Conservation (phyloP, 2,329 filamentous ascomycete species). For the Aphanocladium album region DNA sequence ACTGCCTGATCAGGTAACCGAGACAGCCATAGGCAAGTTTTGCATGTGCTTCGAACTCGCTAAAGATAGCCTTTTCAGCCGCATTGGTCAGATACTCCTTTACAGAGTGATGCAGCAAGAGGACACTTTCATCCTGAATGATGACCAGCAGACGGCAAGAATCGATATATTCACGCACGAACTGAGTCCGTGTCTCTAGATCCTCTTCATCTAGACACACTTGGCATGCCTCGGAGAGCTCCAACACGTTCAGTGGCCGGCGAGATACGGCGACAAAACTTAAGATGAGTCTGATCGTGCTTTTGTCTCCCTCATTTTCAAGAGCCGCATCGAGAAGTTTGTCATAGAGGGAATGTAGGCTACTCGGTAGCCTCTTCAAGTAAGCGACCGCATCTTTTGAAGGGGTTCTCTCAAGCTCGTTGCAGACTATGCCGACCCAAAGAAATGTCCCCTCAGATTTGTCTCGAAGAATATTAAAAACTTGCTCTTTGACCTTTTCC, state of each 20-base stretch:
- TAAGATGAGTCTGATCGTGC: constrained; percentile 12
- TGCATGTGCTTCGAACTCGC: background rate
- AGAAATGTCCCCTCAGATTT: constrained; percentile 22
- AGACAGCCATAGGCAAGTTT: background rate
- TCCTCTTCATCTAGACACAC: constrained; percentile 14
- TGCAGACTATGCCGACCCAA: constrained; percentile 21
- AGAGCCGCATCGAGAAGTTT: constrained; percentile 13
- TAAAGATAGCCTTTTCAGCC: background rate
- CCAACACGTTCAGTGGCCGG: constrained; percentile 13
- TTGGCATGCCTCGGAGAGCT: constrained; percentile 16
- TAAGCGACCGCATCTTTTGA: constrained; percentile 19
- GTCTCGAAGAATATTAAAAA: constrained; percentile 16
- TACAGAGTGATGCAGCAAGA: constrained; percentile 16
- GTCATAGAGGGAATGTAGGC: constrained; percentile 16
- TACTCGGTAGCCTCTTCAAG: constrained; percentile 19
- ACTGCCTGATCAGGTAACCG: background rate
- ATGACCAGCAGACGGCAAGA: constrained; percentile 17
- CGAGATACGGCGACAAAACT: constrained; percentile 9
- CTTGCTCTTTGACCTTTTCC: constrained; percentile 13
- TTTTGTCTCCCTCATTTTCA: background rate
- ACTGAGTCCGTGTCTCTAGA: constrained; percentile 12
- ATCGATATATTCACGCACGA: constrained; percentile 13
- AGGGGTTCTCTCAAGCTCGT: constrained; percentile 16
- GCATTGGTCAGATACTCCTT: constrained; percentile 16
- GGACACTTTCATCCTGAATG: constrained; percentile 15